These are phyloP conservation scores for Lecanicillium sp. DNA, from an alignment of 2,329 filamentous ascomycete species.

Conservation along the genomic window DNA sequence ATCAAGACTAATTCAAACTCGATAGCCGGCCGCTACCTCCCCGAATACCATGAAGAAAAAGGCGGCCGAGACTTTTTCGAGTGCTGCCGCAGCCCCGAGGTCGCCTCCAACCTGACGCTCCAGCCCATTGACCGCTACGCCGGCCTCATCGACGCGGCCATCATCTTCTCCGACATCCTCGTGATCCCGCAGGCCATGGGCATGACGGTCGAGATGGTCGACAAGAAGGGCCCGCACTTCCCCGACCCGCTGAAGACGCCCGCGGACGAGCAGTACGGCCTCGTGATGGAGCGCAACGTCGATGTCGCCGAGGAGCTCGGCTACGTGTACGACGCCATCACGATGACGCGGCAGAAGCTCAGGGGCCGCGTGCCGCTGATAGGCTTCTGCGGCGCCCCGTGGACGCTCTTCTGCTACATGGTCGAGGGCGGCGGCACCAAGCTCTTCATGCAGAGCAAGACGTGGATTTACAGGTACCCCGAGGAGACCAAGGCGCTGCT, in stretches of 20 bases:
- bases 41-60: constrained; percentile 96
- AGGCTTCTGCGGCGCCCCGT: constrained; percentile 94
- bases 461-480: constrained; percentile 89
- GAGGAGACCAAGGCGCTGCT: constrained; percentile 74
- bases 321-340: constrained; percentile 96
- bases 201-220: constrained; percentile 97
- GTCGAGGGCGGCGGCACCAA: constrained; percentile 95
- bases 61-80: constrained; percentile 90
- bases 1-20: constrained; percentile 4
- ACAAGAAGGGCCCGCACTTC: constrained; percentile 95
- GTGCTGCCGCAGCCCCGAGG: constrained; percentile 88
- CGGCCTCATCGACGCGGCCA: constrained; percentile 89
- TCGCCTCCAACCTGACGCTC: constrained; percentile 87
- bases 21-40: constrained; percentile 88
- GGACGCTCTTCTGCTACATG: constrained; percentile 98
- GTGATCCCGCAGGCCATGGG: constrained; percentile 97
- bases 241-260: constrained; percentile 76
- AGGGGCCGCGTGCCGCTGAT: constrained; percentile 85
- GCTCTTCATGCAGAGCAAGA: constrained; percentile 89
- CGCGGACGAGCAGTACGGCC: constrained; percentile 73
- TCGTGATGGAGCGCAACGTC: constrained; percentile 71
- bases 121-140: constrained; percentile 90
- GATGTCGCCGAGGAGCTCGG: constrained; percentile 78
- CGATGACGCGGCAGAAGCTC: constrained; percentile 81
- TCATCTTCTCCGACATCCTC: constrained; percentile 98